Conservation (phyloP, 768 basidiomycete genomes). For the Hericium coralloides region DNA sequence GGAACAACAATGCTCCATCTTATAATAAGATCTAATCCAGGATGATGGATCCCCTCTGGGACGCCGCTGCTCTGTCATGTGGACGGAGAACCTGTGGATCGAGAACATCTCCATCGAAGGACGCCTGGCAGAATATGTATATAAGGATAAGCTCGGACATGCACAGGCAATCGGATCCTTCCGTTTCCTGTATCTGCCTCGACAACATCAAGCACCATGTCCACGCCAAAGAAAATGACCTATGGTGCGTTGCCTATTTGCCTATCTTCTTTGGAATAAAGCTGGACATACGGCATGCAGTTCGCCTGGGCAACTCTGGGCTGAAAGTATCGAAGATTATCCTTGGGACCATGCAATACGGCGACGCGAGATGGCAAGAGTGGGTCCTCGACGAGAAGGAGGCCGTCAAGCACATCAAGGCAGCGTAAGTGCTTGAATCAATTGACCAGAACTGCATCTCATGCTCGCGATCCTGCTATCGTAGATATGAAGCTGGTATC, state of each 20-base stretch:
- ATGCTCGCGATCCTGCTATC: not conserved
- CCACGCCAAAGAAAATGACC: not conserved
- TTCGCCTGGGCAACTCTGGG: constrained; percentile 22
- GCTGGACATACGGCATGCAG: not conserved
- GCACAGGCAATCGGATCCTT: not conserved
- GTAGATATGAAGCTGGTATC: constrained; percentile 29
- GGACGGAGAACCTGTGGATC: not conserved
- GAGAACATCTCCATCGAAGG: not conserved
- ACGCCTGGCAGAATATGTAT: not conserved
- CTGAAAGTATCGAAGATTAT: constrained; percentile 24
- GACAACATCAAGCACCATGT: not conserved
- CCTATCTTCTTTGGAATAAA: not conserved
- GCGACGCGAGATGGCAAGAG: constrained; percentile 20
- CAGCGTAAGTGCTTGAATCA: constrained; percentile 23
- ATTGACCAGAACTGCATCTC: not conserved
- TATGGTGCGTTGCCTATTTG: not conserved
- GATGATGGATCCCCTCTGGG: not conserved
- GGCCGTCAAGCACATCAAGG: constrained; percentile 31
- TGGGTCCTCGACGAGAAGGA: constrained; percentile 32
- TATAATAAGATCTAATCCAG: too few species aligned
- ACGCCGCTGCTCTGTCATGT: not conserved
- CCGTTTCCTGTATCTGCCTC: not conserved
- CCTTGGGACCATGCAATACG: constrained; percentile 28
- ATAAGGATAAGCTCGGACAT: too few species aligned
- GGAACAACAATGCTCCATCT: too few species aligned